Evolutionary conservation across 192 early-diverging fungal species (phyloP).

Genomic region (Podila horticola): DNA sequence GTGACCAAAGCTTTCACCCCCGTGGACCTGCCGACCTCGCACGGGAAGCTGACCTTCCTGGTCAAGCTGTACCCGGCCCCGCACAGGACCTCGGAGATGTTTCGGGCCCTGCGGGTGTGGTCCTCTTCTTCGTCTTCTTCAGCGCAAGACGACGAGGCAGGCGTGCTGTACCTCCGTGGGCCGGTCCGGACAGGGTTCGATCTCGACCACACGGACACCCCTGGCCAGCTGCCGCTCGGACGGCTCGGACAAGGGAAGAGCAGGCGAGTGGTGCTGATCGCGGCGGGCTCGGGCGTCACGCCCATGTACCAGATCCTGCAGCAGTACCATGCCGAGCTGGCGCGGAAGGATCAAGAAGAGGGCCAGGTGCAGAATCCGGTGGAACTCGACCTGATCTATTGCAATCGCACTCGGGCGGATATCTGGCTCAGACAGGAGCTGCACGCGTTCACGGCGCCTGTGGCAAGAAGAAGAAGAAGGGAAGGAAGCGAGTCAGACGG

Average conservation of each 20-base stretch:
- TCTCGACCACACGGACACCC: conserved; percentile 5
- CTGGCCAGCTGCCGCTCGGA: not conserved
- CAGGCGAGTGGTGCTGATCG: conserved; percentile 36
- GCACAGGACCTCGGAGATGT: conserved; percentile 36
- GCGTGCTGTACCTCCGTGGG: conserved; percentile 30
- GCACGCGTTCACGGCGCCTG: not conserved
- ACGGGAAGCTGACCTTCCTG: conserved; percentile 29
- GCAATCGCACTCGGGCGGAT: conserved; percentile 23
- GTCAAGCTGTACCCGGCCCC: conserved; percentile 40
- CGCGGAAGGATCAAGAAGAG: not conserved
- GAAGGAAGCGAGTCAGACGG: not conserved
- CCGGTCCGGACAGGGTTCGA: conserved; percentile 25
- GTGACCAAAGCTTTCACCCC: conserved; percentile 39
- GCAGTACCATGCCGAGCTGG: conserved; percentile 1
- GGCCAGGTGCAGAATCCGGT: not conserved
- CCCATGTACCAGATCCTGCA: conserved; percentile 46
- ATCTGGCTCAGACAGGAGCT: conserved; percentile 45
- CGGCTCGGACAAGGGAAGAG: not conserved
- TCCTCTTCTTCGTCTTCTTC: too few species aligned
- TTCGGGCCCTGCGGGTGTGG: conserved; percentile 9
- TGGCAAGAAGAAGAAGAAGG: too few species aligned
- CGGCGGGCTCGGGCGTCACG: conserved; percentile 41
- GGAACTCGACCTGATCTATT: conserved; percentile 40
- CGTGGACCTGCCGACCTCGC: conserved; percentile 13
- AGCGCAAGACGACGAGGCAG: not conserved